A percentile compares a stretch with the other conserved stretches of the same genome.
These are phyloP conservation scores for Wickerhamomyces ciferrii DNA, from an alignment of 805 yeast genomes.

Conservation along the genomic window DNA sequence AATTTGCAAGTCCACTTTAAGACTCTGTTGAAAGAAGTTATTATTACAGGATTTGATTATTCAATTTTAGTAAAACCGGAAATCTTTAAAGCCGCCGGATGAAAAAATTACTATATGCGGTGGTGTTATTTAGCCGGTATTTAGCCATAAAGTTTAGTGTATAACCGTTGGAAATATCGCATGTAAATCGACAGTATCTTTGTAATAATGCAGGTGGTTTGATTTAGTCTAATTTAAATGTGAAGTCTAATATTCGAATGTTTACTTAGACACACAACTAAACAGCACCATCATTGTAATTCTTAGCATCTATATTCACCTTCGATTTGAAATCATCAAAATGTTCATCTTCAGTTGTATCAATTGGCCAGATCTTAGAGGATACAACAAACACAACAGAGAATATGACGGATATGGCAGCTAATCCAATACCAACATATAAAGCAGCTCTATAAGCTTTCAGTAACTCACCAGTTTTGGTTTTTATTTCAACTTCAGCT, in stretches of 20 bases:
- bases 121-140: neutral
- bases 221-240: no score
- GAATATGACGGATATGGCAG: constrained; percentile 39
- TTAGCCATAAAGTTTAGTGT: neutral
- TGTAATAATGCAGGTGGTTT: no score
- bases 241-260: no score
- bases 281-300: no score
- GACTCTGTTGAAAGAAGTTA: no score
- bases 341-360: neutral
- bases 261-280: no score
- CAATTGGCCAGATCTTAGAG: neutral
- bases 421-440: constrained; percentile 58
- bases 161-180: neutral
- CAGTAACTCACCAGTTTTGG: constrained; percentile 21
- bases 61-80: no score
- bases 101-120: neutral
- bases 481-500: constrained; percentile 41
- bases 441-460: constrained; percentile 51
- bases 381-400: constrained; percentile 6
- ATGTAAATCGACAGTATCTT: no score
- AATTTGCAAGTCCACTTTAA: no score
- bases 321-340: no score
- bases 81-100: neutral
- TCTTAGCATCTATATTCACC: no score
- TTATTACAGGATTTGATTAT: no score